Evolutionary conservation across 23 red algal genomes (phyloP).

Genomic region (Agarophyton chilense): DNA sequence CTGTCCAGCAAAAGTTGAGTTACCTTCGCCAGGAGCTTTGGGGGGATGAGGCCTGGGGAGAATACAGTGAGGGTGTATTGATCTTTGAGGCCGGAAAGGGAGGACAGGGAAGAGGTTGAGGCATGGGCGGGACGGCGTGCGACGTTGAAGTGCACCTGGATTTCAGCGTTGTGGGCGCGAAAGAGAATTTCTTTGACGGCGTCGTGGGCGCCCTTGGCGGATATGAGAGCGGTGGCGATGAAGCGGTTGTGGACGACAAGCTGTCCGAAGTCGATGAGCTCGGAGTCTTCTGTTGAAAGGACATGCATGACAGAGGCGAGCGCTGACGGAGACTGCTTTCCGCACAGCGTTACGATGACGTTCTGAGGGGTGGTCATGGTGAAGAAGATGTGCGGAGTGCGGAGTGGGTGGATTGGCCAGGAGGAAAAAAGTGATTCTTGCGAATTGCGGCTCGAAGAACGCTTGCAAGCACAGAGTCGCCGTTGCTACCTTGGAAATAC

Average conservation of each 20-base stretch:
- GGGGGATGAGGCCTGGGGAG: conserved; percentile 36
- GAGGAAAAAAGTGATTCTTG: neutral
- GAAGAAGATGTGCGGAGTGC: neutral
- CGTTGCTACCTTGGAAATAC: no score
- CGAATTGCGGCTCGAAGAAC: no score
- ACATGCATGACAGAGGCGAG: conserved; percentile 52
- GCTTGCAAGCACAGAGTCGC: no score
- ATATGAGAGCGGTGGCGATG: conserved; percentile 65
- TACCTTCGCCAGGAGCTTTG: conserved; percentile 42
- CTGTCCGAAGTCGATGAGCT: conserved; percentile 72
- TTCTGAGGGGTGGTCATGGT: conserved; percentile 12
- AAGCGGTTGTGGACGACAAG: conserved; percentile 72
- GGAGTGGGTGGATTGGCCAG: neutral
- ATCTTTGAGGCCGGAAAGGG: neutral
- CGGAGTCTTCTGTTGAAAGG: conserved; percentile 1
- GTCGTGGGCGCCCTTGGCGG: conserved; percentile 26
- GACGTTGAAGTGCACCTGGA: conserved; percentile 70
- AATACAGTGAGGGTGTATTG: conserved; percentile 67
- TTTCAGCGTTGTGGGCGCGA: conserved; percentile 54
- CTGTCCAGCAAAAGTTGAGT: conserved; percentile 12
- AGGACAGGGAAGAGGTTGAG: conserved; percentile 5
- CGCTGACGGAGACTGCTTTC: conserved; percentile 55
- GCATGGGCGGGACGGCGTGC: neutral
- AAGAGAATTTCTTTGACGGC: conserved; percentile 71
- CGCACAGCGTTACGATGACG: conserved; percentile 71